Evolutionary conservation across 208 protist species (phyloP), one percentile per base, ranked within the genome.

Genomic region (Trypanosomatidae sp.): DNA sequence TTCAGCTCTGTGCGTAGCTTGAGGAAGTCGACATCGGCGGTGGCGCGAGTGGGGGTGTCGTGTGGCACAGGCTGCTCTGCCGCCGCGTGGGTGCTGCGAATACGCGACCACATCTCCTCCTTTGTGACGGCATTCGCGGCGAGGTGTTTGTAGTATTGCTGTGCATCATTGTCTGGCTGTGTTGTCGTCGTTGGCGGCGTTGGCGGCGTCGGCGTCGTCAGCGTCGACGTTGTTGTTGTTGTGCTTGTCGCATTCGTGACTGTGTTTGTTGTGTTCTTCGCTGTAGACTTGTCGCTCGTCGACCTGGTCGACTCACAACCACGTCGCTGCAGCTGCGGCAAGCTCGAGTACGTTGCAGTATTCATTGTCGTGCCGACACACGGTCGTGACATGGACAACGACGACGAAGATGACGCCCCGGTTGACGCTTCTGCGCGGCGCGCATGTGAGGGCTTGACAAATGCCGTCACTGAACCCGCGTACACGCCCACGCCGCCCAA

Each of bases 81-180:
- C 56, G 44, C 61, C 8, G 59, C 56, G 37, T 47, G 44, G 56
- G 48, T 58, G 11, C 11, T 33, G 8, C 24, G 47, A 45, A 88
- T 88, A 41, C 79, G 75, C 16, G 43, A 35, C 79, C 83, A 88
- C 79, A 92, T 88, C 39, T 92, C 72, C 54, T 92, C 78, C 44
- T 92, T 92, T 33, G 66, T 71, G 53, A 88, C 45, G 32, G 71
- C 70, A 32, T 88, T 83, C n/a, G 59, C 62, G 24, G 83, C 76
- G 27, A 92, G 43, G n/a, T 68, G 48, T 11, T 57, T 39, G 55
- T 88, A 92, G 54, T 92, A 92, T 49, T 83, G 71, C 23, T 59
- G 56, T 15, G 68, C 76, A 57, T 88, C 82, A n/a, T n/a, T n/a
- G 35, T 71, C 61, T 26, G 43, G 45, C 20, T 40, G 37, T 33